A percentile compares a stretch with the other conserved stretches of the same genome.
phyloP scores from a whole-genome alignment of 768 basidiomycete genomes.

The Goffeauzyma gilvescens region DNA sequence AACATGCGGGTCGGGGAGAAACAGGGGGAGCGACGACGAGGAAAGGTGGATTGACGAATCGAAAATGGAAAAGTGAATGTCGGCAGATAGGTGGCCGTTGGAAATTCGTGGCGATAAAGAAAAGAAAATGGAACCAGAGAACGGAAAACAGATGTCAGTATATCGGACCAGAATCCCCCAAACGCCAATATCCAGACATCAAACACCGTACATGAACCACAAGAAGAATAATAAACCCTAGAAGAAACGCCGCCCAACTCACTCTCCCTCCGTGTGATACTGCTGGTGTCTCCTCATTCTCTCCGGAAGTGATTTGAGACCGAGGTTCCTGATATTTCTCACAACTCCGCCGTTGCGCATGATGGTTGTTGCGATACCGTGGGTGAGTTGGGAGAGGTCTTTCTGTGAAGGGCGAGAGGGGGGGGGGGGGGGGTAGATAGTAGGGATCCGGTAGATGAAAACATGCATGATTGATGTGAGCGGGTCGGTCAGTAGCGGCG shows the following conservation, averaged over 20 bases:
- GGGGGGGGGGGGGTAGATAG: background rate
- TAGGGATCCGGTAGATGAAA: background rate
- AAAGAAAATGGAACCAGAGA: background rate
- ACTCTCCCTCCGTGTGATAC: conserved; percentile 29
- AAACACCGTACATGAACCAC: background rate
- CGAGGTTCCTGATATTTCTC: conserved; percentile 24
- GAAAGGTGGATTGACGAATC: too few relatives aligned
- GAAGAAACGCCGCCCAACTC: conserved; percentile 13
- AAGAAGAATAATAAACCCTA: background rate
- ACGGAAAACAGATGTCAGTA: too few relatives aligned
- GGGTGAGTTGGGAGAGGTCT: conserved; percentile 24
- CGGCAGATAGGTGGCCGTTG: too few relatives aligned
- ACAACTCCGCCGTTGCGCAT: conserved; percentile 26
- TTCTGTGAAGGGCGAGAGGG: conserved; percentile 9
- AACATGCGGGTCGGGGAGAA: too few relatives aligned
- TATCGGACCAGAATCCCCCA: too few relatives aligned
- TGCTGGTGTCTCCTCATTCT: conserved; percentile 28
- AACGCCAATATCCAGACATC: too few relatives aligned
- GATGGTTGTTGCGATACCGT: conserved; percentile 19
- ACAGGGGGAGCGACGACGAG: too few relatives aligned
- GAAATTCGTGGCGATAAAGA: too few relatives aligned
- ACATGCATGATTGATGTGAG: too few relatives aligned
- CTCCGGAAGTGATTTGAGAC: conserved; percentile 22
- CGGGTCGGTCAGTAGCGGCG: too few relatives aligned
- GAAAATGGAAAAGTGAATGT: too few relatives aligned